Conservation (phyloP, 2,329 filamentous ascomycete species). For the Raffaelea arxii region DNA sequence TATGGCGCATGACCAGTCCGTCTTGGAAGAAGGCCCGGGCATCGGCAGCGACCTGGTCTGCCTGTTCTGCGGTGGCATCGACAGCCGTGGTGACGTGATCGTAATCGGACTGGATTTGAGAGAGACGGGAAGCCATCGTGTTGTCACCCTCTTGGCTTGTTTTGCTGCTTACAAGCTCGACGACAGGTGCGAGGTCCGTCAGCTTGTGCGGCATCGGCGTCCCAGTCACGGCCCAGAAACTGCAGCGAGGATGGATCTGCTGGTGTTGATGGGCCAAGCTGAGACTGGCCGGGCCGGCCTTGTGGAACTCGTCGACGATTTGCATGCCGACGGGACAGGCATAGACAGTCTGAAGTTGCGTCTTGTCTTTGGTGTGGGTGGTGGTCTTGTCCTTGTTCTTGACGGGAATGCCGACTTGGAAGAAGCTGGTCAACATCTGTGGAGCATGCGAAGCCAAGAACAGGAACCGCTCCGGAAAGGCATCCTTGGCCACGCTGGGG, state of each 20-base stretch:
- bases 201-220: constrained; percentile 13
- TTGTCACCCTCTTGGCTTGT: too few species aligned
- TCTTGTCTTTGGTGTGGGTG: background rate
- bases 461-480: constrained; percentile 15
- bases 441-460: constrained; percentile 13
- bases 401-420: constrained; percentile 11
- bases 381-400: constrained; percentile 8
- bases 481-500: constrained; percentile 11
- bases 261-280: constrained; percentile 12
- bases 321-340: constrained; percentile 15
- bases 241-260: constrained; percentile 6
- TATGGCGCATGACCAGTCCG: constrained; percentile 14
- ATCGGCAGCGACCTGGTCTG: constrained; percentile 7
- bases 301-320: constrained; percentile 18
- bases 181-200: constrained; percentile 11
- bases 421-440: constrained; percentile 11
- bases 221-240: constrained; percentile 17
- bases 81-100: constrained; percentile 11
- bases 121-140: too few species aligned
- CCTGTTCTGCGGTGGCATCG: constrained; percentile 10
- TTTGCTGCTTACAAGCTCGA: constrained; percentile 9
- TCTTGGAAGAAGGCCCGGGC: constrained; percentile 11
- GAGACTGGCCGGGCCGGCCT: constrained; percentile 10
- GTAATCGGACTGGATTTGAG: constrained; percentile 13
- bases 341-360: constrained; percentile 12